Evolutionary conservation across 2,329 filamentous ascomycete genomes (phyloP).

Genomic region (Aspergillus pseudonomiae): DNA sequence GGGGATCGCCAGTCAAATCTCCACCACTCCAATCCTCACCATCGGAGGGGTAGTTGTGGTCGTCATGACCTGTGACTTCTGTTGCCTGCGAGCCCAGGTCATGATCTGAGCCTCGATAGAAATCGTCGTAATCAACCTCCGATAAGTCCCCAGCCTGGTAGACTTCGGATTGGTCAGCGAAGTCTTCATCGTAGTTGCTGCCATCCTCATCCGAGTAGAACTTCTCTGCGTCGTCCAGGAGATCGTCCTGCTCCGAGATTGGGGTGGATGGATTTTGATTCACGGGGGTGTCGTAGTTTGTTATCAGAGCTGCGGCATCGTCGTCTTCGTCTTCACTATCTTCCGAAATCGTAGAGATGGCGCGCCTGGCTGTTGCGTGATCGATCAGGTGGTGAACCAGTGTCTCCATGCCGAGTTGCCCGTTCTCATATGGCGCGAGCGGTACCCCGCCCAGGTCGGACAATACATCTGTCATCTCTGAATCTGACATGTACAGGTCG

Average conservation of each 20-base stretch:
- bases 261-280: conserved; percentile 19
- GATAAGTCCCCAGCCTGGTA: conserved; percentile 13
- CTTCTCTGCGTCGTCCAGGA: conserved; percentile 36
- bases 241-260: conserved; percentile 25
- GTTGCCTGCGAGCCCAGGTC: conserved; percentile 18
- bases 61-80: conserved; percentile 20
- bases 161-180: conserved; percentile 9
- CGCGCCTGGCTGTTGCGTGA: conserved; percentile 17
- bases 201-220: conserved; percentile 36
- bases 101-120: conserved; percentile 29
- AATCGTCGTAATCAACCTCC: conserved; percentile 36
- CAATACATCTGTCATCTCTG: conserved; percentile 27
- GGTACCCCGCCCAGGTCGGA: conserved; percentile 27
- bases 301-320: conserved; percentile 24
- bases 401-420: conserved; percentile 22
- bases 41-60: conserved; percentile 20
- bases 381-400: conserved; percentile 25
- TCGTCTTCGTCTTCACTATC: conserved; percentile 21
- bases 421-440: conserved; percentile 18
- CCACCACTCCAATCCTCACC: conserved; percentile 18
- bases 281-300: conserved; percentile 29
- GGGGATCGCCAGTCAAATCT: conserved; percentile 18
- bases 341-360: conserved; percentile 26
- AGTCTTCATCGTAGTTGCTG: conserved; percentile 21
- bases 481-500: conserved; percentile 27